Base-by-base conservation (phyloP, 2,329 filamentous ascomycete genomes). In the Emmonsiellopsis sp. region DNA sequence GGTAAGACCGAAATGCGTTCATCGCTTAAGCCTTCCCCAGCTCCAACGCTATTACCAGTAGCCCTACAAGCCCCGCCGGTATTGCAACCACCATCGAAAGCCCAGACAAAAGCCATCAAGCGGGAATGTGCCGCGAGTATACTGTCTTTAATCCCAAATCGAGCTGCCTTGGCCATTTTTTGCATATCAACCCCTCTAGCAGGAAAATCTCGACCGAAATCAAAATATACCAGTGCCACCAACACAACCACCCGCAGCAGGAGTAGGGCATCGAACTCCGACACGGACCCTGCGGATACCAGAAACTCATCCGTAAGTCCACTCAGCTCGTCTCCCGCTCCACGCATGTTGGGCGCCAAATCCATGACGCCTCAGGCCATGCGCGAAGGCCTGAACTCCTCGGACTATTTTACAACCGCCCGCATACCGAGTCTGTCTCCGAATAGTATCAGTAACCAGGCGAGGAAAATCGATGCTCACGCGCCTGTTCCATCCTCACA, bases 51-150 rank as follows among this genome's bases (percentile, higher is more conserved):
- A 31, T 53, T 21, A 48, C 44, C 32, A 17, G 45, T 17, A 21
- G 32, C 55, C 48, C 48, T 50, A 48, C 17, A 44, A 42, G 36
- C 51, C 36, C 37, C 51, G 44, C 52, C 55, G 36, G 56, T 55
- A 55, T 59, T 45, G 46, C 42, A 49, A 54, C 46, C 54, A 13
- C 62, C 60, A 48, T 64, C 65, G 44, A 56, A 53, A 46, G 49
- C 65, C 55, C 65, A 71, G 57, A 63, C 68, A 59, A 64, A 64
- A 58, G 61, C 63, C 55, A 72, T 74, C 55, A 74, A 71, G 65
- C 70, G 69, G 60, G 63, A 65, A 63, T 75, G 73, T 59, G 74
- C 74, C 53, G 58, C 63, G 52, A 67, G 65, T 51, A 66, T 77
- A 48, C 60, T 74, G 43, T 68, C 65, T 33, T 51, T 75, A 43